A percentile compares a stretch with the other conserved stretches of the same genome.
Evolutionary conservation across 192 early-diverging fungal genomes (phyloP).

Genomic region (Podochytrium sp.): DNA sequence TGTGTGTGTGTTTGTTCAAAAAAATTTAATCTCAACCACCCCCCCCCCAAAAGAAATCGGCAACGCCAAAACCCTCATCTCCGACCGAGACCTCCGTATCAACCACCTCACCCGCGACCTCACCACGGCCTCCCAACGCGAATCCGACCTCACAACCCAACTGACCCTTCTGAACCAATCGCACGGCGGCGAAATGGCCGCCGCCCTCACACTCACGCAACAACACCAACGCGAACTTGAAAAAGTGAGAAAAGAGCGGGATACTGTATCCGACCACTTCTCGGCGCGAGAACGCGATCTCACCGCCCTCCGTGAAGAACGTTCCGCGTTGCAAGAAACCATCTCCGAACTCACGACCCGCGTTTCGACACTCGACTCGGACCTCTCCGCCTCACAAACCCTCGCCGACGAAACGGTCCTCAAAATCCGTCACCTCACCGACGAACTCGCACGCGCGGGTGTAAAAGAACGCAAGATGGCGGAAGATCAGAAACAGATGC

Average conservation of each 20-base stretch:
- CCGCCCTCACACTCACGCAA: conserved; percentile 12
- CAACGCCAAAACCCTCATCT: conserved; percentile 12
- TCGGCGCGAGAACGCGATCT: neutral
- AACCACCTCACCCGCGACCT: neutral
- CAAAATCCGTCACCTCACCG: conserved; percentile 23
- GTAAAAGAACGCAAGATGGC: conserved; percentile 20
- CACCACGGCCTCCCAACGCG: neutral
- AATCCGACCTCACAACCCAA: conserved; percentile 12
- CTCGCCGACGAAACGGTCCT: conserved; percentile 31
- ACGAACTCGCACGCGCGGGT: conserved; percentile 12
- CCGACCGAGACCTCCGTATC: conserved; percentile 22
- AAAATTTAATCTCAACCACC: too few relatives aligned
- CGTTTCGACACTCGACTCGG: conserved; percentile 6
- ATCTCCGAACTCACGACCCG: conserved; percentile 2
- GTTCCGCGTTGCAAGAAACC: conserved; percentile 12
- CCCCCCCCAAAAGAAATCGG: too few relatives aligned
- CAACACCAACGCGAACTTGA: conserved; percentile 27
- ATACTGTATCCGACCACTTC: neutral
- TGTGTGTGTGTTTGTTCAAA: too few relatives aligned
- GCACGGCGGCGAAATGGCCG: conserved; percentile 30
- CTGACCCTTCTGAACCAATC: conserved; percentile 24
- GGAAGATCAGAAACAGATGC: conserved; percentile 25
- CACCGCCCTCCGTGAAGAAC: neutral
- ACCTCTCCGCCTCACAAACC: conserved; percentile 11
- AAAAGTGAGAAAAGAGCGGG: neutral